Base-by-base conservation (phyloP, 331 rosid genomes). In the Ulmus americana region DNA sequence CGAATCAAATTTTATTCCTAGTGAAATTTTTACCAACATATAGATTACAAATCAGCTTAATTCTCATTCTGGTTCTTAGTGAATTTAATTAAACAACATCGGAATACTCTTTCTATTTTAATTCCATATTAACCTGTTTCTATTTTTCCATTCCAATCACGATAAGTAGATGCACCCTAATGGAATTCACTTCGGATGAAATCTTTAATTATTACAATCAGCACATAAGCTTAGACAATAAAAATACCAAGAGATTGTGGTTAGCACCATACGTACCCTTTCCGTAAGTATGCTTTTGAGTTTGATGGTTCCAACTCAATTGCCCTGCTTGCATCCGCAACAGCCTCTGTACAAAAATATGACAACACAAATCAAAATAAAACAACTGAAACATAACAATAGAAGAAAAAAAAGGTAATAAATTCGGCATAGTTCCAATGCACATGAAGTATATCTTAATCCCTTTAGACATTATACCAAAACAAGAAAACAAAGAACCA, bases 261-360 rank as follows among this genome's bases (percentile, higher is more conserved):
- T 4, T 50, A 2, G 35, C 8, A 52, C 41, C 40, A 70, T 10
- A 67, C 79, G 74, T 75, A 88, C 96, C 91, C 97, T 78, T 88
- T 91, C 10, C 90, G 88, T 71, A 88, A 69, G 76, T 81, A 88
- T 48, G 97, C 85, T 79, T 79, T 91, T 13, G 80, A 11, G 20
- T 82, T 62, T 7, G 82, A 77, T 48, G 80, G 71, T 60, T 82
- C 79, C 79, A 91, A 66, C 65, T 78, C 88, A 70, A 91, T 88
- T 5, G 97, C 97, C 73, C 63, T 91, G 82, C 55, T 86, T 35
- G 96, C 84, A 78, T 91, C 97, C 8, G 84, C 71, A 77, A 88
- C 80, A 68, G 95, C 96, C 82, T 82, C 97, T 91, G 81, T 39
- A 61, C 39, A 77, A 58, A 38, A 38, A 42, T 52, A 59, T 13